A percentile compares a stretch with the other conserved stretches of the same genome.
Evolutionary conservation across 371 early-diverging fungal genomes (phyloP).

Genomic region (Aphelidium insulamus): DNA sequence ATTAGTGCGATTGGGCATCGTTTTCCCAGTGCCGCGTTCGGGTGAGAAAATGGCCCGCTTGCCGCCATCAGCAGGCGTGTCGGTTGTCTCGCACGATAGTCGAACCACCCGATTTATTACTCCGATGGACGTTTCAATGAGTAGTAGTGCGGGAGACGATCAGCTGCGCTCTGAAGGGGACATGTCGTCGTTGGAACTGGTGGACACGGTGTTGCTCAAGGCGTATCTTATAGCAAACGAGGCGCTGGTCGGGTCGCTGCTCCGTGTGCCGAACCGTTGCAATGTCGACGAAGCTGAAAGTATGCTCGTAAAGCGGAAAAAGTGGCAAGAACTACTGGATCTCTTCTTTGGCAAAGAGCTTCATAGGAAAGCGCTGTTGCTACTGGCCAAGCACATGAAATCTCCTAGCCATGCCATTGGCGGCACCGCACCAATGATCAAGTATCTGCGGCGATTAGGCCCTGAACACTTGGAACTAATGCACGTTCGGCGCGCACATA

Average conservation of each 20-base stretch:
- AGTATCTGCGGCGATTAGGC: no score
- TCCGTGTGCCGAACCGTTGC: slow-evolving; percentile 57
- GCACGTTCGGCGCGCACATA: no score
- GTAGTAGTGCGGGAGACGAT: background rate
- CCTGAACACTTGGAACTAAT: no score
- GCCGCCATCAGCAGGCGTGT: no score
- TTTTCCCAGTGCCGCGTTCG: no score
- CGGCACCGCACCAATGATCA: no score
- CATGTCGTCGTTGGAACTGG: no score
- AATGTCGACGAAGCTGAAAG: slow-evolving; percentile 57
- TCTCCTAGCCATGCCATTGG: no score
- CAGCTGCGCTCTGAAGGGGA: background rate
- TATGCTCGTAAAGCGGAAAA: slow-evolving; percentile 46
- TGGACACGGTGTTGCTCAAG: slow-evolving; percentile 73
- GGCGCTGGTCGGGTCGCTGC: slow-evolving; percentile 56
- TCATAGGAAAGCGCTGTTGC: slow-evolving; percentile 59
- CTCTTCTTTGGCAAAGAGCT: slow-evolving; percentile 69
- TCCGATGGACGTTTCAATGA: background rate
- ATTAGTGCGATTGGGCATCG: no score
- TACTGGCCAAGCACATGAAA: slow-evolving; percentile 32
- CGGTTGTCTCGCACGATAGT: no score
- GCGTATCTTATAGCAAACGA: slow-evolving; percentile 54
- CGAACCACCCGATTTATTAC: background rate
- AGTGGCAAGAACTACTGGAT: slow-evolving; percentile 65
- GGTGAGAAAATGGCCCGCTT: no score